Base-by-base conservation (phyloP, 2,329 filamentous ascomycete genomes). In the Aspergillus transmontanensis region DNA sequence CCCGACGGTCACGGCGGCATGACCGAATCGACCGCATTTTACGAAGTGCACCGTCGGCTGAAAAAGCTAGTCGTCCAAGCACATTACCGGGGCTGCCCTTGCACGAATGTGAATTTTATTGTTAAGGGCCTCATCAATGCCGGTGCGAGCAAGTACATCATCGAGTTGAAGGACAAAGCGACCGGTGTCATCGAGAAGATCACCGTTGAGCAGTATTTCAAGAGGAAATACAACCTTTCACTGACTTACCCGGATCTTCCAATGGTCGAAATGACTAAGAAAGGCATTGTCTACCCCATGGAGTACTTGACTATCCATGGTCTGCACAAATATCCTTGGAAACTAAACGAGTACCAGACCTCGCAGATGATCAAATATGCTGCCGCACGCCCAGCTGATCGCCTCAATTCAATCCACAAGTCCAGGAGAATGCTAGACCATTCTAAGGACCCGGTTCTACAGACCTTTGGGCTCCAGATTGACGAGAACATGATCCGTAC, bases 331-430 rank as follows among this genome's bases (percentile, higher is more conserved):
- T 89, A 86, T 70, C 80, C 79, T 3, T 84, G 78, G 73, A 89
- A 89, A 76, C 74, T 89, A 54, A 83, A 83, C 57, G 86, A 88
- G 60, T 71, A 72, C 0, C 83, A 96, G 79, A 97, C 94, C 0
- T 81, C 89, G 0, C 80, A 85, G 6, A 99, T 99, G 95, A 97
- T 99, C 81, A 94, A 91, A 76, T 93, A 94, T 71, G 94, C 94
- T 0, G 94, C 97, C 5, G 92, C 90, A 6, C 85, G 89, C 1
- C 95, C 95, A 0, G 75, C 76, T 0, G 75, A 88, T 34, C 91
- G 95, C n/a, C 86, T 87, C 68, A 70, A 75, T 0, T 87, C 90
- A 23, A 93, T 98, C 69, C 80, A 88, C 56, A 75, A 85, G 4
- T 90, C 90, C 19, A 86, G 97, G 10, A 73, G 80, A 0, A 85